Evolutionary conservation across 2,329 filamentous ascomycete genomes (phyloP).

Genomic region (Hawksworthiomyces lignivorus): DNA sequence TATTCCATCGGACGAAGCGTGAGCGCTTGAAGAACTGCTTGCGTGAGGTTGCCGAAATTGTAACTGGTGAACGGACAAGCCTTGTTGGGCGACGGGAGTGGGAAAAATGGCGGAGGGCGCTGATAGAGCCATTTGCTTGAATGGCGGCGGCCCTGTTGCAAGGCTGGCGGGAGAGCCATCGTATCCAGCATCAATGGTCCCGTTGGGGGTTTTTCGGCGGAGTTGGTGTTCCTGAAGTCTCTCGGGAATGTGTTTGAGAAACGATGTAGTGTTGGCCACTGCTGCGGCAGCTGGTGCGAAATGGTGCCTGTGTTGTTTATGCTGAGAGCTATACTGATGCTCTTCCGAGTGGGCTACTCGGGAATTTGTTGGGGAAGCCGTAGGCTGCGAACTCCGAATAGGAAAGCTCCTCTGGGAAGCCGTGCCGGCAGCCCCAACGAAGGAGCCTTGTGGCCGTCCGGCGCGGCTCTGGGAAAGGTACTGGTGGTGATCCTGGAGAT

Average conservation of each 20-base stretch:
- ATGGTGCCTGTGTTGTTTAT: slow-evolving; percentile 10
- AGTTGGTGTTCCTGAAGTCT: slow-evolving; percentile 62
- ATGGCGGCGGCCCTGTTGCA: slow-evolving; percentile 63
- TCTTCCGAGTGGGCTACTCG: slow-evolving; percentile 16
- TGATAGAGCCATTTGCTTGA: slow-evolving; percentile 77
- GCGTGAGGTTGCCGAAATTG: slow-evolving; percentile 3
- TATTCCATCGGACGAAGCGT: too few relatives aligned
- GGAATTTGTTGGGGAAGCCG: slow-evolving; percentile 13
- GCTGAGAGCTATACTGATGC: slow-evolving; percentile 16
- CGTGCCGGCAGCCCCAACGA: slow-evolving; percentile 4
- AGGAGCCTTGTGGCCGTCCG: slow-evolving; percentile 3
- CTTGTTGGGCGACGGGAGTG: slow-evolving; percentile 20
- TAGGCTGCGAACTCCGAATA: slow-evolving; percentile 28
- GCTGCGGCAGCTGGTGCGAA: slow-evolving; percentile 1
- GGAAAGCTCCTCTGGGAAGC: slow-evolving; percentile 26
- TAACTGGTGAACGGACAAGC: not conserved
- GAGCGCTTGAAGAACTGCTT: too few relatives aligned
- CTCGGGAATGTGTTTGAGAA: slow-evolving; percentile 16
- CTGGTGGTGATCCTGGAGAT: slow-evolving; percentile 10
- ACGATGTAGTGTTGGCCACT: slow-evolving; percentile 14
- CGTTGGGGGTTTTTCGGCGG: slow-evolving; percentile 85
- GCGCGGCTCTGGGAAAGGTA: slow-evolving; percentile 11
- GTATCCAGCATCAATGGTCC: slow-evolving; percentile 86
- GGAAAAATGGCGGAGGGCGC: slow-evolving; percentile 33
- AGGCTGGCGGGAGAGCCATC: slow-evolving; percentile 74